These are phyloP conservation scores for Diaporthe helianthi DNA, from an alignment of 2,329 filamentous ascomycete genomes.

Conservation along the genomic window DNA sequence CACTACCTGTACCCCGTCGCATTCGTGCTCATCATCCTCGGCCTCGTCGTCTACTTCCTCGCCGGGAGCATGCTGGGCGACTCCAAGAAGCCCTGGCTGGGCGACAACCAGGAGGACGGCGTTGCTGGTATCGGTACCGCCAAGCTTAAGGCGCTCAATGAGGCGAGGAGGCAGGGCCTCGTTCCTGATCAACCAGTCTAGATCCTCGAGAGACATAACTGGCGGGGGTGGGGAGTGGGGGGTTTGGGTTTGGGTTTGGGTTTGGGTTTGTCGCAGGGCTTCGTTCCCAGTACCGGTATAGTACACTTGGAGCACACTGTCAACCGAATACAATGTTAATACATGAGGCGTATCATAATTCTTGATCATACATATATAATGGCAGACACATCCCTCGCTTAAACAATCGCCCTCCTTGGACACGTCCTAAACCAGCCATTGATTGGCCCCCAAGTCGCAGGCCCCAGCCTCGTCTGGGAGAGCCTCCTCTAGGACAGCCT, in stretches of 20 bases:
- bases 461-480: too few species aligned
- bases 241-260: too few species aligned
- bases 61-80: conserved; percentile 84
- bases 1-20: conserved; percentile 96
- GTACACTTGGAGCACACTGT: not conserved
- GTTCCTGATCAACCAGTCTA: conserved; percentile 33
- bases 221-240: too few species aligned
- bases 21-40: conserved; percentile 89
- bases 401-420: not conserved
- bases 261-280: too few species aligned
- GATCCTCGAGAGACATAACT: not conserved
- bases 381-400: not conserved
- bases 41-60: conserved; percentile 87
- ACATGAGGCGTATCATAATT: not conserved
- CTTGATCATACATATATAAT: not conserved
- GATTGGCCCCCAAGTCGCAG: not conserved
- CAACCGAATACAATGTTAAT: not conserved
- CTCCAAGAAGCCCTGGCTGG: conserved; percentile 93
- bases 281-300: not conserved
- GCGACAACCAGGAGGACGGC: conserved; percentile 82
- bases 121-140: conserved; percentile 85
- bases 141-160: conserved; percentile 74
- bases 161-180: conserved; percentile 53
- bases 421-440: not conserved
- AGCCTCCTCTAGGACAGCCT: too few species aligned